phyloP scores from a whole-genome alignment of 2,329 filamentous ascomycete species.

The Chaetomium olivaceum region DNA sequence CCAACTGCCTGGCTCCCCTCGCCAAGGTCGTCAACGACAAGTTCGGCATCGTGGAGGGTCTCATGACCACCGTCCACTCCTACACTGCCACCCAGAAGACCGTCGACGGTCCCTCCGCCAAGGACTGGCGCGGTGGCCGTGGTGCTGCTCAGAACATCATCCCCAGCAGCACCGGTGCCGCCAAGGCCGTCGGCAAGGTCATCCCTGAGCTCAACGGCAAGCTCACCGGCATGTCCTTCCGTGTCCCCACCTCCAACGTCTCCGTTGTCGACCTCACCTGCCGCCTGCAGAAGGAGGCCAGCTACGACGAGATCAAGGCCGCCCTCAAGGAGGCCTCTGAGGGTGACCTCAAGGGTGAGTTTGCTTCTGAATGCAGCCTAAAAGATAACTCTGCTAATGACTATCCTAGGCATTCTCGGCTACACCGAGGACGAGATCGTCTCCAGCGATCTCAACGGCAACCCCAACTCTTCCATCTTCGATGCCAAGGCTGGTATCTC shows the following conservation, averaged over 20 bases:
- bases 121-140: constrained; percentile 99
- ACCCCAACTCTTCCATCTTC: constrained; percentile 95
- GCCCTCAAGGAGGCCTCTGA: constrained; percentile 85
- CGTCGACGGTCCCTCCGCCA: constrained; percentile 93
- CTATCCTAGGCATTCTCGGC: constrained; percentile 70
- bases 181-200: constrained; percentile 99
- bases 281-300: constrained; percentile 87
- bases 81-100: constrained; percentile 99
- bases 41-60: constrained; percentile 94
- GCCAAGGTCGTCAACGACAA: constrained; percentile 99
- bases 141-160: constrained; percentile 99
- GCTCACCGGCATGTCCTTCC: constrained; percentile 99
- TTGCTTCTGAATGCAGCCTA: background rate
- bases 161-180: constrained; percentile 96
- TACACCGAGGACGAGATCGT: constrained; percentile 98
- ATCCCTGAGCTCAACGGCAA: constrained; percentile 98
- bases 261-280: constrained; percentile 97
- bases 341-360: constrained; percentile 79
- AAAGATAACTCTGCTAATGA: constrained; percentile 13
- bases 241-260: constrained; percentile 97
- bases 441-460: constrained; percentile 90
- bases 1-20: constrained; percentile 99
- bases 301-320: constrained; percentile 90
- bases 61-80: constrained; percentile 99
- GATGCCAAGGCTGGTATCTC: constrained; percentile 99